These are phyloP conservation scores for Akebia trifoliata DNA, from an alignment of 164 flowering plant genomes.

Conservation along the genomic window DNA sequence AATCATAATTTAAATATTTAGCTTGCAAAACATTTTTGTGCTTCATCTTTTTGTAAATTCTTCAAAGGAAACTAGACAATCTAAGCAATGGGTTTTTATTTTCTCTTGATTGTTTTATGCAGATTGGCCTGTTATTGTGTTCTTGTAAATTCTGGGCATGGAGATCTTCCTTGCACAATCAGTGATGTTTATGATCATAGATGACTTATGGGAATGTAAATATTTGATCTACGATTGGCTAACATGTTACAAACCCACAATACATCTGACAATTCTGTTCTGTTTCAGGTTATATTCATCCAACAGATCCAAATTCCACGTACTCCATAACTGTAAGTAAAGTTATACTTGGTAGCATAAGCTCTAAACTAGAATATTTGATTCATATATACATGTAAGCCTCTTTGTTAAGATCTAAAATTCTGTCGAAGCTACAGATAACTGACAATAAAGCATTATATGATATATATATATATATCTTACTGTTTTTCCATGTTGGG, in stretches of 20 bases:
- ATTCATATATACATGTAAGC: neutral
- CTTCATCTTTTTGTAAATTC: neutral
- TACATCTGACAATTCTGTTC: constrained; percentile 10
- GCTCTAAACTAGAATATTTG: neutral
- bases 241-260: neutral
- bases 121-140: too few relatives aligned
- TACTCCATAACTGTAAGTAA: neutral
- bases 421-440: too few relatives aligned
- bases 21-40: neutral
- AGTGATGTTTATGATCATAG: constrained; percentile 2
- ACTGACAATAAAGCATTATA: too few relatives aligned
- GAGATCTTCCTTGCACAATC: neutral
- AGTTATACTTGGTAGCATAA: neutral
- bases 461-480: constrained; percentile 9
- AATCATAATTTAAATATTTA: neutral
- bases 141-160: neutral
- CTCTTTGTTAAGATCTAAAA: too few relatives aligned
- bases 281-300: constrained; percentile 6
- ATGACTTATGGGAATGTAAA: neutral
- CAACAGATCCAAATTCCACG: neutral
- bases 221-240: constrained; percentile 3
- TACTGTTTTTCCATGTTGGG: constrained; percentile 54
- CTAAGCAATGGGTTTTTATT: neutral
- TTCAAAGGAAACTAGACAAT: neutral
- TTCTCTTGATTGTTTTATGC: neutral